A percentile compares a stretch with the other conserved stretches of the same genome.
phyloP scores from a whole-genome alignment of 495 filamentous ascomycete species.

The Podospora didyma region DNA sequence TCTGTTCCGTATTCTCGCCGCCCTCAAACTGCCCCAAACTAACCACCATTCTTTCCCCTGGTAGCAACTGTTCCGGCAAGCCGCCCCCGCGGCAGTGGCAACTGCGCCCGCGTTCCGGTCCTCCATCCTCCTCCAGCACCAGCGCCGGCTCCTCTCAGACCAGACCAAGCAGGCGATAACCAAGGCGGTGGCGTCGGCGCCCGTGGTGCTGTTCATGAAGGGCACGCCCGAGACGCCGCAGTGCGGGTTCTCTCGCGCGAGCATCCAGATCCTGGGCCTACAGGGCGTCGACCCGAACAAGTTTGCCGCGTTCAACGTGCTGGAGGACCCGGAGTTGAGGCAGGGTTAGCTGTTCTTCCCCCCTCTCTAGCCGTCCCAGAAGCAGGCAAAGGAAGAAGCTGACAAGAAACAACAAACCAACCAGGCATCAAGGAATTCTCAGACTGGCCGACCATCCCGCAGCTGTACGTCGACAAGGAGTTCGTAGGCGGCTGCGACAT shows the following conservation, averaged over 20 bases:
- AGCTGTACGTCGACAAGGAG: slow-evolving; percentile 91
- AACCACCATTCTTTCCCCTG: background rate
- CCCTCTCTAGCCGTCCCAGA: background rate
- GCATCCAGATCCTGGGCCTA: slow-evolving; percentile 87
- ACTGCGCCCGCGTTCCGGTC: slow-evolving; percentile 10
- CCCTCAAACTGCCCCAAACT: background rate
- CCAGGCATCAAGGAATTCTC: slow-evolving; percentile 97
- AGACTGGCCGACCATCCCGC: slow-evolving; percentile 97
- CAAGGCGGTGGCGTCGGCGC: slow-evolving; percentile 75
- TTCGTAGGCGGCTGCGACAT: slow-evolving; percentile 98
- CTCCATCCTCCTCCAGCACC: slow-evolving; percentile 31
- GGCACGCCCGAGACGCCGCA: slow-evolving; percentile 96
- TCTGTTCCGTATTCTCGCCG: background rate
- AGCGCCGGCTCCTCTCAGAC: slow-evolving; percentile 66
- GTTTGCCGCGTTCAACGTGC: slow-evolving; percentile 93
- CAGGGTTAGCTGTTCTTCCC: slow-evolving; percentile 52
- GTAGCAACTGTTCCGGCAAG: slow-evolving; percentile 18
- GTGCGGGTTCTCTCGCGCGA: slow-evolving; percentile 94
- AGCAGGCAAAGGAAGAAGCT: too few species aligned
- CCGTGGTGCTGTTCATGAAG: slow-evolving; percentile 98
- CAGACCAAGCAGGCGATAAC: slow-evolving; percentile 78
- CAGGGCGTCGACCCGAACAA: slow-evolving; percentile 96
- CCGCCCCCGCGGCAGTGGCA: slow-evolving; percentile 4
- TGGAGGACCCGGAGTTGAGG: slow-evolving; percentile 84
- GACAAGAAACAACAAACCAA: background rate